Base-by-base conservation (phyloP, 345 rosid genomes). In the Populus ilicifolia region DNA sequence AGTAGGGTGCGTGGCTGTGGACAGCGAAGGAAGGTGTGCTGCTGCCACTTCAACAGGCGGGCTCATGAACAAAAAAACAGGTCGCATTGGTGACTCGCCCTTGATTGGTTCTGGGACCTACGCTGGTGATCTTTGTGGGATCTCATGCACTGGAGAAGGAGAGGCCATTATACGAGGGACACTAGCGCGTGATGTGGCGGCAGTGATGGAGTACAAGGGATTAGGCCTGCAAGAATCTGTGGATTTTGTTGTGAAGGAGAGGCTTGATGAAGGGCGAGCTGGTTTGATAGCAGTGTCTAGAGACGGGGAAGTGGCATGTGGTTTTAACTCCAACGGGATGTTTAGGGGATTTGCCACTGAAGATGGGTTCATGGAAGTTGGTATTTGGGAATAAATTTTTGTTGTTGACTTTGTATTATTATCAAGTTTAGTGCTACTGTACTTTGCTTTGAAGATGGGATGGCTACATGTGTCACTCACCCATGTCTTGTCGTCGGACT, bases 21-120 rank as follows among this genome's bases (percentile, higher is more conserved):
- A 95, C 87, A 71, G 84, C 27, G 83, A 89, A 75, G 98, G 98
- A 12, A 83, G 88, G 54, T 95, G 99, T 33, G 99, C 98, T 0
- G 96, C 99, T 0, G 99, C 94, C 66, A 95, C 99, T 2, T 95
- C 99, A 5, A 95, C 99, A 0, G 99, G 99, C 2, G 99, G 99
- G 43, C 83, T 95, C 23, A 95, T 95, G 96, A 95, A 95, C 87
- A 95, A 95, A 75, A 87, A 84, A 91, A 72, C 77, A 30, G 99
- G 99, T 12, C 89, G 99, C 61, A 95, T 93, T 0, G 99, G 99
- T 36, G 99, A 95, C 91, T 93, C 99, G 8, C 98, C 99, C 38
- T 80, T 95, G 16, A 95, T 95, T n/a, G 99, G 99, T 10, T 81
- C 98, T 0, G 99, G 99, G 59, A 95, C 99, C 35, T 95, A 95